A percentile compares a stretch with the other conserved stretches of the same genome.
Conservation (phyloP, 2,329 filamentous ascomycete species). For the Calonectria multiphialidica region DNA sequence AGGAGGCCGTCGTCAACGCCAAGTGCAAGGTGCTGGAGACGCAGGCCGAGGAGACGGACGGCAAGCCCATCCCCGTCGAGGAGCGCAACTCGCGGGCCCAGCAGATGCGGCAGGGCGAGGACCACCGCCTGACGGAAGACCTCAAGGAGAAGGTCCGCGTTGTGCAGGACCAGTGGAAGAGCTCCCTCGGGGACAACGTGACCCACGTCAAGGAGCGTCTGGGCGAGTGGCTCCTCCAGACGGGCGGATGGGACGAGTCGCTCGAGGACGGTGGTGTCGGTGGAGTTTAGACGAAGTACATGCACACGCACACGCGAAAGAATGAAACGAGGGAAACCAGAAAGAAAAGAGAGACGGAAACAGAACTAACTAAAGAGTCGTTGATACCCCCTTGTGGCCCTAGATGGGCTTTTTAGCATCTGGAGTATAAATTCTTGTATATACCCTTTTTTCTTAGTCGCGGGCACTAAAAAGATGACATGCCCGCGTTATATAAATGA, state of each 20-base stretch:
- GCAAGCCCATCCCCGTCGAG: conserved; percentile 46
- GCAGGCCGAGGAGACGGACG: conserved; percentile 62
- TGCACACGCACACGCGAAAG: not conserved
- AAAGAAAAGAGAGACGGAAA: conserved; percentile 3
- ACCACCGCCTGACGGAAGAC: conserved; percentile 80
- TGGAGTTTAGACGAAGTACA: conserved; percentile 49
- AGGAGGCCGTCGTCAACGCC: conserved; percentile 80
- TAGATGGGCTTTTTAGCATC: conserved; percentile 23
- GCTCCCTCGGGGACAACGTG: conserved; percentile 85
- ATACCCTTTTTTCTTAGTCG: conserved; percentile 23
- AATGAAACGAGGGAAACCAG: conserved; percentile 2
- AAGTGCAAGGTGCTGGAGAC: conserved; percentile 76
- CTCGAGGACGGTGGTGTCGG: conserved; percentile 70
- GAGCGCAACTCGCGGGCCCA: conserved; percentile 58
- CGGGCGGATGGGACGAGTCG: conserved; percentile 90
- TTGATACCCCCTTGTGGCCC: conserved; percentile 46
- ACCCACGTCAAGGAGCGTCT: conserved; percentile 80
- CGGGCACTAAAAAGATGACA: not conserved
- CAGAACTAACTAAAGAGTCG: conserved; percentile 29
- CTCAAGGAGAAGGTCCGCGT: conserved; percentile 93
- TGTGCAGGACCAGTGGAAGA: conserved; percentile 91
- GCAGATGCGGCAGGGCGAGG: conserved; percentile 74
- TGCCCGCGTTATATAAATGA: conserved; percentile 16
- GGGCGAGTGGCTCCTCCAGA: conserved; percentile 77
- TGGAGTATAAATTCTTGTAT: conserved; percentile 29